A percentile compares a stretch with the other conserved stretches of the same genome.
Evolutionary conservation across 768 basidiomycete genomes (phyloP).

Genomic region (Lanmaoa pseudosensibilis): DNA sequence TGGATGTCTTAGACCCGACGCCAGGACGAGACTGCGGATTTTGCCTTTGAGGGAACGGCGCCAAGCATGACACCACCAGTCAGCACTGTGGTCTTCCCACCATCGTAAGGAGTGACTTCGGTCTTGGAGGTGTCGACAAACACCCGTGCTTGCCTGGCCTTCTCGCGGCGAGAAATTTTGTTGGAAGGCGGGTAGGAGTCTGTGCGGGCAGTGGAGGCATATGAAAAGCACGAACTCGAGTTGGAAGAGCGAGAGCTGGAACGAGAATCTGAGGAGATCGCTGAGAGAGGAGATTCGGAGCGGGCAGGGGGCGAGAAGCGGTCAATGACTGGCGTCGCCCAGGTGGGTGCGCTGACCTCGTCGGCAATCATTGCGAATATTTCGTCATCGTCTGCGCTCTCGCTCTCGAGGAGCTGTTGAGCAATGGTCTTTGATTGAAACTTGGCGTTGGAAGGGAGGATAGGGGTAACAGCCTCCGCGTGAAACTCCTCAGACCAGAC

Average conservation of each 20-base stretch:
- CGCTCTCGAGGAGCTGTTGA: constrained; percentile 72
- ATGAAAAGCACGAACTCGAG: constrained; percentile 73
- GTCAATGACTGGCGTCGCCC: constrained; percentile 64
- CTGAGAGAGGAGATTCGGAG: constrained; percentile 60
- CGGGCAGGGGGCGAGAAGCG: constrained; percentile 55
- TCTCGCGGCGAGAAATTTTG: constrained; percentile 68
- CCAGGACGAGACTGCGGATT: constrained; percentile 48
- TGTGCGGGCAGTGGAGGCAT: constrained; percentile 56
- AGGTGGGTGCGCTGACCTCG: constrained; percentile 65
- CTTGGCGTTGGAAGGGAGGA: constrained; percentile 21
- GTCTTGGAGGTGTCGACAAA: constrained; percentile 73
- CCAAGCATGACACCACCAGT: constrained; percentile 90
- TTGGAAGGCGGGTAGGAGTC: constrained; percentile 48
- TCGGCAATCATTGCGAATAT: constrained; percentile 75
- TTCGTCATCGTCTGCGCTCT: constrained; percentile 68
- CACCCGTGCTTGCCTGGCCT: constrained; percentile 65
- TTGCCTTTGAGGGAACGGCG: constrained; percentile 38
- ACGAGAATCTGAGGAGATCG: constrained; percentile 51
- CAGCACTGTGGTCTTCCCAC: constrained; percentile 84
- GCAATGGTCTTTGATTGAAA: constrained; percentile 60
- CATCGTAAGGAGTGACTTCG: constrained; percentile 83
- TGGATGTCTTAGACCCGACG: constrained; percentile 48
- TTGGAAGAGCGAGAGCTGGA: constrained; percentile 65
- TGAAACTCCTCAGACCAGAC: constrained; percentile 65
- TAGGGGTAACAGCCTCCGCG: constrained; percentile 24